These are phyloP conservation scores for Psilocybe cyanescens DNA, from an alignment of 768 basidiomycete genomes.

Conservation along the genomic window DNA sequence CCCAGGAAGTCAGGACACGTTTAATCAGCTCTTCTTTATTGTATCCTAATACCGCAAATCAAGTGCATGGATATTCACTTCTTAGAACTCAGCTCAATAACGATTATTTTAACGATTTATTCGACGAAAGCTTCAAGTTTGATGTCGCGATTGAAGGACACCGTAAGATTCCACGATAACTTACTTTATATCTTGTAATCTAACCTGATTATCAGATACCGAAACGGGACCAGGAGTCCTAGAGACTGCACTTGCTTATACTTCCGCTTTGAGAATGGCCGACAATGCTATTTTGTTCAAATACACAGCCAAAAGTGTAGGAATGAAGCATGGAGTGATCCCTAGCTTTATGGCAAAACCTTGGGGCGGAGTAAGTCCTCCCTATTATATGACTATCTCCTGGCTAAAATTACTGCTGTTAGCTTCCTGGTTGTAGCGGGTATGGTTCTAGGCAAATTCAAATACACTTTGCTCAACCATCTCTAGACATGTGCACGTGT, in stretches of 20 bases:
- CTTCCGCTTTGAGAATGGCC: slow-evolving; percentile 77
- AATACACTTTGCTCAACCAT: not conserved
- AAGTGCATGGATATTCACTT: slow-evolving; percentile 98
- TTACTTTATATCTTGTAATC: not conserved
- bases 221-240: slow-evolving; percentile 91
- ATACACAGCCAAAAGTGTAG: slow-evolving; percentile 87
- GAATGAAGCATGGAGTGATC: slow-evolving; percentile 84
- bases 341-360: slow-evolving; percentile 99
- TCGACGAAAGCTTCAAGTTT: slow-evolving; percentile 74
- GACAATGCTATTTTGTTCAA: slow-evolving; percentile 96
- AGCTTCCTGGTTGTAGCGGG: slow-evolving; percentile 98
- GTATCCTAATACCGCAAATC: slow-evolving; percentile 6
- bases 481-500: slow-evolving; percentile 88
- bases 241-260: slow-evolving; percentile 89
- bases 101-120: slow-evolving; percentile 88
- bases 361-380: slow-evolving; percentile 78
- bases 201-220: slow-evolving; percentile 58
- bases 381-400: not conserved
- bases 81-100: slow-evolving; percentile 89
- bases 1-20: slow-evolving; percentile 76
- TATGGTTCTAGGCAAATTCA: slow-evolving; percentile 29
- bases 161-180: slow-evolving; percentile 48
- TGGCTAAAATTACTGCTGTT: not conserved
- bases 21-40: not conserved
- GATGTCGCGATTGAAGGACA: slow-evolving; percentile 86